Base-by-base conservation (phyloP, 2,329 filamentous ascomycete genomes). In the Periconia sp. region DNA sequence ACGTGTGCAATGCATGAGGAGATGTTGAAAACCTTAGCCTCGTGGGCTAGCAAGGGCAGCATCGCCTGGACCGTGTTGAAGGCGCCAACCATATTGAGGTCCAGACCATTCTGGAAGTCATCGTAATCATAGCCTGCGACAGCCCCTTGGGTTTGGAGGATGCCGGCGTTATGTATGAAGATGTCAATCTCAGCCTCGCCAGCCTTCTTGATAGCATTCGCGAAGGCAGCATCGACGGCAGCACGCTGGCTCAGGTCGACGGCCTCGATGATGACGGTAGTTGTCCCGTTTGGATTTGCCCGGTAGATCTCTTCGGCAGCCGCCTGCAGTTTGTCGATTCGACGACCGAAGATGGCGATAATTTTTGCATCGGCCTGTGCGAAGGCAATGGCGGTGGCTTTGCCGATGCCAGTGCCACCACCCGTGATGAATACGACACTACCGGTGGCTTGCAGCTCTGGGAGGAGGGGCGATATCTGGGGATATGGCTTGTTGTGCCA, bases 361-460 rank as follows among this genome's bases (percentile, higher is more conserved):
- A 59, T 56, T 37, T 65, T 59, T 3, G 73, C 72, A 4, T 71
- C 70, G 41, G 75, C 72, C 44, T 58, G 36, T 4, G 73, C 73
- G 32, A 76, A 78, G 42, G 54, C 58, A 17, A 41, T 57, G 11
- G 72, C 71, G 5, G 69, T 75, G 37, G 63, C 70, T 39, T 61
- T 61, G 22, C 74, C 74, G 24, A 78, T 76, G 11, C 74, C 75
- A 10, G 55, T 69, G 5, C 73, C 73, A 0, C 71, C 74, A 25
- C 73, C 74, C 4, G 74, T 77, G 29, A 47, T 47, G 39, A 47
- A 42, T 4, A 47, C 44, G 22, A 11, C 68, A 46, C 74, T 76
- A 36, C 66, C 68, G 36, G 58, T 62, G 36, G 63, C 67, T 16
- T 69, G 72, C 29, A 77, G 65, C 35, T 68, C 66, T 2, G 75